These are phyloP conservation scores for Xylaria intraflava DNA, from an alignment of 495 filamentous ascomycete species.

Conservation along the genomic window DNA sequence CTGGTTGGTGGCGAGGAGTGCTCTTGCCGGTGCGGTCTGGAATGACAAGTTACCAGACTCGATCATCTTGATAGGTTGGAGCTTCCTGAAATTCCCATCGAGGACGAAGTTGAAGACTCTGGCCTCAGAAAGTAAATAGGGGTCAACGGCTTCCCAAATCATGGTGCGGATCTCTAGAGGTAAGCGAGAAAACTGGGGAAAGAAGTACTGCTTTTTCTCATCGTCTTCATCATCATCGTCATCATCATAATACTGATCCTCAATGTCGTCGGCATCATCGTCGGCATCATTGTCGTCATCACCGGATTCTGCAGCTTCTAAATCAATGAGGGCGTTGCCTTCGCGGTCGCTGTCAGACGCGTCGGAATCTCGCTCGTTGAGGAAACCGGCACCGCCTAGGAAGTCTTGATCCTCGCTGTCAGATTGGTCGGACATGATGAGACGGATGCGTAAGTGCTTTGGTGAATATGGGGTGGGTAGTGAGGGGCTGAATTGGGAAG, in stretches of 20 bases:
- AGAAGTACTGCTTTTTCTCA: slow-evolving; percentile 8
- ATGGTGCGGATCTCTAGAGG: slow-evolving; percentile 34
- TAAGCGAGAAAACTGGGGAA: slow-evolving; percentile 33
- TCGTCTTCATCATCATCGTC: neutral
- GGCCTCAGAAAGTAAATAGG: slow-evolving; percentile 23
- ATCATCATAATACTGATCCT: slow-evolving; percentile 15
- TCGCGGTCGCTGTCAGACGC: slow-evolving; percentile 9
- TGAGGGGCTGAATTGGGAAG: neutral
- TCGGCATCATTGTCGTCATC: slow-evolving; percentile 3
- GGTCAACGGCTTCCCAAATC: slow-evolving; percentile 38
- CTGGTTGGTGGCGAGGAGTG: slow-evolving; percentile 24
- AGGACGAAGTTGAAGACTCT: slow-evolving; percentile 20
- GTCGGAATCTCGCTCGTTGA: neutral
- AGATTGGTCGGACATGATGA: slow-evolving; percentile 6
- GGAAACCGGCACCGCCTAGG: neutral
- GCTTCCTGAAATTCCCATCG: neutral
- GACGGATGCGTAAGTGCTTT: neutral
- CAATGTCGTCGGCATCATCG: slow-evolving; percentile 5
- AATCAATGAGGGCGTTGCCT: slow-evolving; percentile 18
- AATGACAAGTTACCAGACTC: slow-evolving; percentile 13
- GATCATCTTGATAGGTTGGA: slow-evolving; percentile 11
- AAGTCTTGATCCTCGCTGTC: neutral
- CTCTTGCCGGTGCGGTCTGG: slow-evolving; percentile 26
- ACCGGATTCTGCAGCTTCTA: slow-evolving; percentile 26
- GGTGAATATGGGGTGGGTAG: neutral